phyloP scores from a whole-genome alignment of 805 yeast species.

The Yarrowia hollandica region DNA sequence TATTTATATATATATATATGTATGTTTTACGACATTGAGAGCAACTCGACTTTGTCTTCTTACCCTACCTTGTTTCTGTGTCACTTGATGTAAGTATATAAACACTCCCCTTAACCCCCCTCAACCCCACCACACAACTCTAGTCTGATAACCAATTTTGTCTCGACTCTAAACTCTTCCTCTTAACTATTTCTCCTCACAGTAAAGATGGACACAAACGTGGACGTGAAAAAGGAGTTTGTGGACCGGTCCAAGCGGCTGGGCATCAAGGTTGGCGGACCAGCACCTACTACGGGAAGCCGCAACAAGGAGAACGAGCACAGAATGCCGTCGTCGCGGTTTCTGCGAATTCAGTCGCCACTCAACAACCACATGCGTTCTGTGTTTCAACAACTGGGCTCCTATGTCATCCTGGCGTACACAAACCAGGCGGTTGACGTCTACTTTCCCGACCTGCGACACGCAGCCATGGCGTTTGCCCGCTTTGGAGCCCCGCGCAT shows the following conservation, averaged over 20 bases:
- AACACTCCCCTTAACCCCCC: too few relatives aligned
- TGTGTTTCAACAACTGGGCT: slow-evolving; percentile 9
- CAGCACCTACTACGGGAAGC: background rate
- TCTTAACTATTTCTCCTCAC: background rate
- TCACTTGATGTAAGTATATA: too few relatives aligned
- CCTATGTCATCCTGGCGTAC: slow-evolving; percentile 16
- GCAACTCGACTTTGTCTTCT: too few relatives aligned
- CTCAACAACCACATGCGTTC: slow-evolving; percentile 4
- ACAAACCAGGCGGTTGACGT: background rate
- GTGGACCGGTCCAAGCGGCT: slow-evolving; percentile 58
- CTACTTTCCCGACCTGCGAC: slow-evolving; percentile 18
- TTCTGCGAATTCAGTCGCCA: background rate
- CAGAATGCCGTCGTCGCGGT: background rate
- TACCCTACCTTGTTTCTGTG: too few relatives aligned
- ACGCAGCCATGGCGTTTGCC: slow-evolving; percentile 5
- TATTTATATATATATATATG: too few relatives aligned
- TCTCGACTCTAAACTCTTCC: background rate
- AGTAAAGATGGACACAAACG: slow-evolving; percentile 6
- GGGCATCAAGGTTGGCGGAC: slow-evolving; percentile 20
- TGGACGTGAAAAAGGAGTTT: slow-evolving; percentile 48
- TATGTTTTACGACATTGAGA: too few relatives aligned
- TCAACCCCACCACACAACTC: background rate
- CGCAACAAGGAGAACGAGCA: slow-evolving; percentile 19
- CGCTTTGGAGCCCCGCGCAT: background rate
- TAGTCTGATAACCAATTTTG: background rate